Conservation (phyloP, 371 early-diverging fungal genomes). For the Blastocladiella emersonii region DNA sequence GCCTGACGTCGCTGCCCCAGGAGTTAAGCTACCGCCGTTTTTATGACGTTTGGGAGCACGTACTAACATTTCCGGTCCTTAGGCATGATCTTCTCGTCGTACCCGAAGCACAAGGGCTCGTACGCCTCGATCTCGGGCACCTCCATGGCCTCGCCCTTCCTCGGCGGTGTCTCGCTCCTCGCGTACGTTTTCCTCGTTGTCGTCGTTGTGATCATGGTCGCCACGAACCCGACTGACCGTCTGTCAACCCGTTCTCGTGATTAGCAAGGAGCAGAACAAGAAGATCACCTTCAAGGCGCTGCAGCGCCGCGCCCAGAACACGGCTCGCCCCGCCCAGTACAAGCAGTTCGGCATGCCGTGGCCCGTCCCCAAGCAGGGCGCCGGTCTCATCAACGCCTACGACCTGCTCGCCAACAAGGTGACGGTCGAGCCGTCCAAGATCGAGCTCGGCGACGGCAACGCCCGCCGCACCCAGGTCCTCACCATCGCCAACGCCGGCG, state of each 20-base stretch:
- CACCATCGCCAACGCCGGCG: neutral
- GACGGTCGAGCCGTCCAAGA: neutral
- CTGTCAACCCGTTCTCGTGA: too few species aligned
- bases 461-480: neutral
- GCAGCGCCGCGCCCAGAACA: neutral
- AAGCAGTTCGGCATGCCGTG: slow-evolving; percentile 9
- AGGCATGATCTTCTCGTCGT: slow-evolving; percentile 1
- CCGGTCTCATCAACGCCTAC: slow-evolving; percentile 30
- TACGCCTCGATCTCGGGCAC: slow-evolving; percentile 3
- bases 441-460: neutral
- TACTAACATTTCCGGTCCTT: too few species aligned
- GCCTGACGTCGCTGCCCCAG: neutral
- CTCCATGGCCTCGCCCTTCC: slow-evolving; percentile 4
- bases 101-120: neutral
- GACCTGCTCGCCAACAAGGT: neutral
- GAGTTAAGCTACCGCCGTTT: too few species aligned
- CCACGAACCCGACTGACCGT: too few species aligned
- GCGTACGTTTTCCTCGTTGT: neutral
- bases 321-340: neutral
- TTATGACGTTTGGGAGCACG: too few species aligned
- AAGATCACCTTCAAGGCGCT: neutral
- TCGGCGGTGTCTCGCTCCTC: neutral
- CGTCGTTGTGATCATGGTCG: neutral
- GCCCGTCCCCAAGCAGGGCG: slow-evolving; percentile 31
- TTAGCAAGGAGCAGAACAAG: neutral